Evolutionary conservation across 2,329 filamentous ascomycete species (phyloP).

Genomic region (Fusarium poae): DNA sequence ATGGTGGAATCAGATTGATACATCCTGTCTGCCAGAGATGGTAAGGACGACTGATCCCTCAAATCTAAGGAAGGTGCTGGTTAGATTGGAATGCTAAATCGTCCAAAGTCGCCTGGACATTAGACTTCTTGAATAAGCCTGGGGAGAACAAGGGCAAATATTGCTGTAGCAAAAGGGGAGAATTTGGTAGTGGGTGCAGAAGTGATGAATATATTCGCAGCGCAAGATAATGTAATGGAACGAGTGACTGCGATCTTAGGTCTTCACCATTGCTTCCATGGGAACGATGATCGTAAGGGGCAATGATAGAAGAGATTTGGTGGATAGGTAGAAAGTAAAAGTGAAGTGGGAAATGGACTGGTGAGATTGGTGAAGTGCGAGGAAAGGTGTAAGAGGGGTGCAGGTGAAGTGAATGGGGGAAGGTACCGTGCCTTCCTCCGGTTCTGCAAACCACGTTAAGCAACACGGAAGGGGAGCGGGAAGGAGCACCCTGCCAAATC

Average conservation of each 20-base stretch:
- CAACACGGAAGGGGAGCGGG: background rate
- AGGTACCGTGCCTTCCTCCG: slow-evolving; percentile 29
- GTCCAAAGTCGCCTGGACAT: slow-evolving; percentile 21
- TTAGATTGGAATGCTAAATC: slow-evolving; percentile 47
- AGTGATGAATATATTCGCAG: slow-evolving; percentile 15
- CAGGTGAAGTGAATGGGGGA: slow-evolving; percentile 3
- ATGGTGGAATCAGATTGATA: slow-evolving; percentile 47
- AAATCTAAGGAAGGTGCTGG: slow-evolving; percentile 50
- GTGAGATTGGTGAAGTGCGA: background rate
- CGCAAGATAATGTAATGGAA: slow-evolving; percentile 24
- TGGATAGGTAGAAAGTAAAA: slow-evolving; percentile 17
- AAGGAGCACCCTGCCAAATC: background rate
- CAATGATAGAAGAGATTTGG: slow-evolving; percentile 14
- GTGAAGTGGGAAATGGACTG: background rate
- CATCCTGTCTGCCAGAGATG: slow-evolving; percentile 39
- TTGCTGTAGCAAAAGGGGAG: slow-evolving; percentile 24
- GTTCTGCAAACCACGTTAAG: background rate
- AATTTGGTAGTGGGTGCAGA: slow-evolving; percentile 9
- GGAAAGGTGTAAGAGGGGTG: slow-evolving; percentile 11
- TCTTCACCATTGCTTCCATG: slow-evolving; percentile 28
- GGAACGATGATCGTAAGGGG: slow-evolving; percentile 7
- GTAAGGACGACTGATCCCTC: slow-evolving; percentile 29
- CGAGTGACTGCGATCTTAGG: slow-evolving; percentile 33
- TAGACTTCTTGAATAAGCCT: slow-evolving; percentile 14
- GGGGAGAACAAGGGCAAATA: slow-evolving; percentile 7